Conservation (phyloP, 2,329 filamentous ascomycete genomes). For the Endoconidiophora polonica region DNA sequence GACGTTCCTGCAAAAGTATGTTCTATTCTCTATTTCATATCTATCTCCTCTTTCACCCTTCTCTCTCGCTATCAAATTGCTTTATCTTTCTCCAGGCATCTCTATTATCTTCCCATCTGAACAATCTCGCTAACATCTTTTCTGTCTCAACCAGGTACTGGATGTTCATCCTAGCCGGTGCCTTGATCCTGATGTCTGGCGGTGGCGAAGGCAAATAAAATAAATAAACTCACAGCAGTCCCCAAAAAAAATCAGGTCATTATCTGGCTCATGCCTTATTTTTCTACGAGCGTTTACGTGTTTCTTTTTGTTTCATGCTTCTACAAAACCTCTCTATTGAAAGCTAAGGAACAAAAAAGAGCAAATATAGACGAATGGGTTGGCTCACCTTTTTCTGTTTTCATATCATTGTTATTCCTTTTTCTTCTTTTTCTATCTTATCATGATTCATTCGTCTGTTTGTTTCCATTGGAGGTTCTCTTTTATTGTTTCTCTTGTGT, state of each 20-base stretch:
- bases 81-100: too few relatives aligned
- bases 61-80: too few relatives aligned
- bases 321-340: neutral
- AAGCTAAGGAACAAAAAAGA: too few relatives aligned
- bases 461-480: too few relatives aligned
- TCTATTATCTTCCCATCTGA: too few relatives aligned
- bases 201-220: constrained; percentile 35
- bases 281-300: neutral
- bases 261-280: neutral
- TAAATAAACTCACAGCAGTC: neutral
- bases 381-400: too few relatives aligned
- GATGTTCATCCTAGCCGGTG: constrained; percentile 42
- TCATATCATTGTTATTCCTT: too few relatives aligned
- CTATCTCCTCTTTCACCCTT: neutral
- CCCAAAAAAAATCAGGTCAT: too few relatives aligned
- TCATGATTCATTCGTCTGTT: too few relatives aligned
- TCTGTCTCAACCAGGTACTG: constrained; percentile 35
- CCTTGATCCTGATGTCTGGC: constrained; percentile 35
- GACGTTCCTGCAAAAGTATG: constrained; percentile 50
- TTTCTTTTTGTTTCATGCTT: neutral
- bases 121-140: constrained; percentile 3
- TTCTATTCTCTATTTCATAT: constrained; percentile 13
- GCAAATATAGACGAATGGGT: too few relatives aligned
- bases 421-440: too few relatives aligned
- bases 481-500: too few relatives aligned